Percentiles rank a stretch among this genome's conserved stretches.
Evolutionary conservation across 768 basidiomycete genomes (phyloP).

Genomic region (Tephrocybe sp.): DNA sequence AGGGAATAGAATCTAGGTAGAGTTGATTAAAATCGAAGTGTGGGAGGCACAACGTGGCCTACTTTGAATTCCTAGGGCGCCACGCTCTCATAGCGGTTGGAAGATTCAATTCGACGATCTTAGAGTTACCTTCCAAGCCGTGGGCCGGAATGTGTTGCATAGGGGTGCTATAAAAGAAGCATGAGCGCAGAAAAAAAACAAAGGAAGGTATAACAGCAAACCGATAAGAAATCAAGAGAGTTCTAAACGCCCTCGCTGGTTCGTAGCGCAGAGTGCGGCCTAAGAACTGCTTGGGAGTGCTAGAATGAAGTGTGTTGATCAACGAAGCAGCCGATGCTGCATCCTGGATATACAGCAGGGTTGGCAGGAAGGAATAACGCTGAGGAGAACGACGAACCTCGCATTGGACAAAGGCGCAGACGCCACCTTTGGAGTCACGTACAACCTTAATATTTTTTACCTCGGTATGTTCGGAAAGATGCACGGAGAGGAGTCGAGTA

Average conservation of each 20-base stretch:
- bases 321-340: constrained; percentile 55
- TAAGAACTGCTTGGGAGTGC: constrained; percentile 60
- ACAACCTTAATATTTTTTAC: constrained; percentile 72
- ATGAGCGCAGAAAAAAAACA: constrained; percentile 2
- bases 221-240: constrained; percentile 77
- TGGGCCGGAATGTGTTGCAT: constrained; percentile 31
- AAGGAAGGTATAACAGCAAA: constrained; percentile 23
- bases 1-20: constrained; percentile 38
- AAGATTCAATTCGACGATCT: constrained; percentile 43
- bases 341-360: constrained; percentile 41
- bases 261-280: constrained; percentile 78
- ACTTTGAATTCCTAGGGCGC: constrained; percentile 56
- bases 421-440: constrained; percentile 72
- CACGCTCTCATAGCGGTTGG: constrained; percentile 64
- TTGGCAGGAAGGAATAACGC: background rate
- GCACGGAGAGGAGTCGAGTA: constrained; percentile 56
- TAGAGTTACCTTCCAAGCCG: constrained; percentile 11
- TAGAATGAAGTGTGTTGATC: constrained; percentile 58
- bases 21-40: constrained; percentile 2
- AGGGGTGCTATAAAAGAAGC: constrained; percentile 32
- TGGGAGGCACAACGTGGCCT: constrained; percentile 3
- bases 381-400: constrained; percentile 45
- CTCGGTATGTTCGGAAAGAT: constrained; percentile 65
- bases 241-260: constrained; percentile 72
- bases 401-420: constrained; percentile 87